Evolutionary conservation across 2,329 filamentous ascomycete genomes (phyloP).

Genomic region (Ophiostoma tasmaniense): DNA sequence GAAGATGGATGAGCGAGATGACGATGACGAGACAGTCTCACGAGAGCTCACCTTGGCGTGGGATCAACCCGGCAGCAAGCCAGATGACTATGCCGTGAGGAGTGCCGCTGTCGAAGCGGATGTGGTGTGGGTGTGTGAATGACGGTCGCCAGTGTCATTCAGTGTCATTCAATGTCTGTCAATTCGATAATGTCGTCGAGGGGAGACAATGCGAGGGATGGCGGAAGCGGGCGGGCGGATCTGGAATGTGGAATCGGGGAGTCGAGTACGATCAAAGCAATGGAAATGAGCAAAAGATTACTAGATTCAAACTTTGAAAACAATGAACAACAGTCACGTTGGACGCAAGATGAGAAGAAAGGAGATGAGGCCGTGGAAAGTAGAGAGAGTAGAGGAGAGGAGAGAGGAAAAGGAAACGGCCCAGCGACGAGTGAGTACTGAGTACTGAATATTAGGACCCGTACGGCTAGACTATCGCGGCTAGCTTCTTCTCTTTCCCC

Average conservation of each 20-base stretch:
- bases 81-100: not conserved
- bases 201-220: not conserved
- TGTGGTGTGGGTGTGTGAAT: not conserved
- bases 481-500: not conserved
- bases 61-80: not conserved
- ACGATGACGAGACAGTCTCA: not conserved
- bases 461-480: not conserved
- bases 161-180: too few relatives aligned
- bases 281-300: too few relatives aligned
- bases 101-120: not conserved
- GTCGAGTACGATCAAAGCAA: too few relatives aligned
- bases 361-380: not conserved
- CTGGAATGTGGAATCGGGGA: not conserved
- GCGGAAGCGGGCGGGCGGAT: not conserved
- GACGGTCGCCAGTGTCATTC: too few relatives aligned
- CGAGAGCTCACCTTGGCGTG: not conserved
- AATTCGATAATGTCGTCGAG: too few relatives aligned
- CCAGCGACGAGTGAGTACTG: not conserved
- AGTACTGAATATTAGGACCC: not conserved
- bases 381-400: not conserved
- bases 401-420: not conserved
- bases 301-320: too few relatives aligned
- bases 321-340: too few relatives aligned
- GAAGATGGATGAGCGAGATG: too few relatives aligned
- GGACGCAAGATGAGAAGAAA: slow-evolving; percentile 4